Percentiles rank a stretch among this genome's conserved stretches.
phyloP scores from a whole-genome alignment of 78 protist genomes.

The Protostelium mycophagum region DNA sequence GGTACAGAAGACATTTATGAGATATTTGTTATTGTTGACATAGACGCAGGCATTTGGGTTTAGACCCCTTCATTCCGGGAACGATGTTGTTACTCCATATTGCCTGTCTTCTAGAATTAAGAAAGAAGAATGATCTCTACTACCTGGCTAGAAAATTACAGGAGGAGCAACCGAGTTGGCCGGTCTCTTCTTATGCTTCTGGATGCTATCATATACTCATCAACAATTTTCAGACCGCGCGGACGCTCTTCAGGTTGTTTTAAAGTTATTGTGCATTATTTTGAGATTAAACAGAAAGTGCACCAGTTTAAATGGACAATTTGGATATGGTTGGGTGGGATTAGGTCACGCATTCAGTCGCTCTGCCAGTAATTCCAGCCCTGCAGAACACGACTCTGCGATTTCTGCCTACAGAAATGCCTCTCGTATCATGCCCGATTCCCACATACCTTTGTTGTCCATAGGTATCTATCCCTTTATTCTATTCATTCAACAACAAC shows the following conservation, averaged over 20 bases:
- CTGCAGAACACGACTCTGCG: slow-evolving; percentile 62
- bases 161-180: slow-evolving; percentile 20
- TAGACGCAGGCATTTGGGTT: slow-evolving; percentile 17
- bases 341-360: slow-evolving; percentile 49
- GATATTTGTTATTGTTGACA: not conserved
- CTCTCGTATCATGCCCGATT: slow-evolving; percentile 29
- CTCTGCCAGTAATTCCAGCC: too few relatives aligned
- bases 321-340: slow-evolving; percentile 49
- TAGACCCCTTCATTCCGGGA: slow-evolving; percentile 22
- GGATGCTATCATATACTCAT: slow-evolving; percentile 48
- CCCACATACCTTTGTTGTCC: not conserved
- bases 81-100: slow-evolving; percentile 30
- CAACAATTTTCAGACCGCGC: slow-evolving; percentile 8
- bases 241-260: not conserved
- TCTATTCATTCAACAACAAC: not conserved
- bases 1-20: not conserved
- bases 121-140: slow-evolving; percentile 36
- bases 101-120: slow-evolving; percentile 37
- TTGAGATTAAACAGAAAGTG: slow-evolving; percentile 25
- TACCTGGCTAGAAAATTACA: slow-evolving; percentile 30
- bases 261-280: not conserved
- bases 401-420: slow-evolving; percentile 59
- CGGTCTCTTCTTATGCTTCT: slow-evolving; percentile 53
- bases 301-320: slow-evolving; percentile 14
- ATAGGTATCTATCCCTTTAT: not conserved